phyloP scores from a whole-genome alignment of 345 rosid genomes.

The Eucalyptus dawsonii region DNA sequence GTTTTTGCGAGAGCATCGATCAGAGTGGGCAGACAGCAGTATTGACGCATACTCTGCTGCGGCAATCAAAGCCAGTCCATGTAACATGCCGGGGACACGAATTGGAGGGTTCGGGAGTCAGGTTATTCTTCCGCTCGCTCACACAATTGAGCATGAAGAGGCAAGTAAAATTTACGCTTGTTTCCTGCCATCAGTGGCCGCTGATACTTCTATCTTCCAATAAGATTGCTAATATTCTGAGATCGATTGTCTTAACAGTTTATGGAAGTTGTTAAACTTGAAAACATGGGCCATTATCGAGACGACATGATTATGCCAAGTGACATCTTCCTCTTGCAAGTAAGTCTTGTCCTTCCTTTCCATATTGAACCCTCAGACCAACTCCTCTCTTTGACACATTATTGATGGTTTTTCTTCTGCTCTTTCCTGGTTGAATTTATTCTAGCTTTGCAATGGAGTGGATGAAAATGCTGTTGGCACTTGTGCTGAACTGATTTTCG shows the following conservation, averaged over 20 bases:
- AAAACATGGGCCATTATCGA: conserved; percentile 68
- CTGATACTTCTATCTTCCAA: not conserved
- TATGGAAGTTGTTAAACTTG: conserved; percentile 91
- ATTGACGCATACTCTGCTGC: conserved; percentile 92
- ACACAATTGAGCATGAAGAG: conserved; percentile 95
- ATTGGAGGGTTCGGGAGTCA: conserved; percentile 89
- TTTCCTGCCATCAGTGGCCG: not conserved
- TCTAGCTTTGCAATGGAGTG: conserved; percentile 88
- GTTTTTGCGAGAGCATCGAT: conserved; percentile 90
- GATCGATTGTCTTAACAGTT: conserved; percentile 24
- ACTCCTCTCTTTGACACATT: not conserved
- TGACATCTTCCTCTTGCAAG: conserved; percentile 94
- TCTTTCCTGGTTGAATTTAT: not conserved
- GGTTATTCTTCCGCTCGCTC: conserved; percentile 94
- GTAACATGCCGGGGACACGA: conserved; percentile 62
- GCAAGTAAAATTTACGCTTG: conserved; percentile 9
- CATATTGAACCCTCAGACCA: not conserved
- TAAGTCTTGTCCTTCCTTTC: conserved; percentile 9
- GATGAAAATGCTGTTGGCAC: conserved; percentile 81
- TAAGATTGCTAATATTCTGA: not conserved
- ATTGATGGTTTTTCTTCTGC: not conserved
- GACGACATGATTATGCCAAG: conserved; percentile 81
- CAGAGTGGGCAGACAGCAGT: conserved; percentile 96
- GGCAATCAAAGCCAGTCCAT: conserved; percentile 83
- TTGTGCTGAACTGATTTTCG: conserved; percentile 83